A percentile compares a stretch with the other conserved stretches of the same genome.
Conservation (phyloP, 2,329 filamentous ascomycete genomes). For the Pseudopyrenochaeta lycopersici region DNA sequence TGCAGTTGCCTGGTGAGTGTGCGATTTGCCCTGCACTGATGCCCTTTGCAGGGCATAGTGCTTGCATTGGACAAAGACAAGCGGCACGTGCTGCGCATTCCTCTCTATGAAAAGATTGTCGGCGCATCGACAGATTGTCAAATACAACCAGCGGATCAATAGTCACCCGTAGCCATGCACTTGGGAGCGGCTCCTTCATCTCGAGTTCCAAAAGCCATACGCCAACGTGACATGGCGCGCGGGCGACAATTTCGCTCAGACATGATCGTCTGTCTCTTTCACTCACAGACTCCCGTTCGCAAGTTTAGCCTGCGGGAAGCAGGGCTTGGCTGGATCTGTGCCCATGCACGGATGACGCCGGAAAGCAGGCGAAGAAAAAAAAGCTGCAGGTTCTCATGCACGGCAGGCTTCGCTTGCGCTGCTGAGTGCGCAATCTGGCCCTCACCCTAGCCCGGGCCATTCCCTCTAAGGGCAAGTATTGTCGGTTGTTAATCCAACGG, state of each 20-base stretch:
- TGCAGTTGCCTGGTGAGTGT: not conserved
- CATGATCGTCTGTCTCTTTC: conserved; percentile 38
- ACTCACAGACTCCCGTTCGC: conserved; percentile 47
- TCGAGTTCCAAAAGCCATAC: conserved; percentile 24
- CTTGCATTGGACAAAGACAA: not conserved
- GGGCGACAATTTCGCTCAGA: conserved; percentile 35
- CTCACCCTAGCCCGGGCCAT: conserved; percentile 27
- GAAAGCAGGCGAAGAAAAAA: conserved; percentile 35
- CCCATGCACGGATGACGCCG: conserved; percentile 46
- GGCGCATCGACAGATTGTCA: conserved; percentile 13
- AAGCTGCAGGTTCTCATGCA: conserved; percentile 36
- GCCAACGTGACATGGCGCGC: conserved; percentile 32
- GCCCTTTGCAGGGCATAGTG: conserved; percentile 7
- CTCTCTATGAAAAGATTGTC: conserved; percentile 9
- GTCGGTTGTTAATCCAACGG: conserved; percentile 37
- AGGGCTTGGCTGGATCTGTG: conserved; percentile 35
- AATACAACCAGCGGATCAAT: conserved; percentile 13
- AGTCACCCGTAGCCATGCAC: conserved; percentile 16
- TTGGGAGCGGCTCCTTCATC: conserved; percentile 20
- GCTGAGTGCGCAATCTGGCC: conserved; percentile 29
- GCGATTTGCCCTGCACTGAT: not conserved
- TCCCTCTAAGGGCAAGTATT: conserved; percentile 24
- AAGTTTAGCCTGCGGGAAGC: conserved; percentile 46
- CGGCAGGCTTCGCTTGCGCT: conserved; percentile 29
- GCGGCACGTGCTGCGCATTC: conserved; percentile 1